Evolutionary conservation across 805 yeast genomes (phyloP), one percentile per base, ranked within the genome.

Genomic region (Candida coleopterorum): DNA sequence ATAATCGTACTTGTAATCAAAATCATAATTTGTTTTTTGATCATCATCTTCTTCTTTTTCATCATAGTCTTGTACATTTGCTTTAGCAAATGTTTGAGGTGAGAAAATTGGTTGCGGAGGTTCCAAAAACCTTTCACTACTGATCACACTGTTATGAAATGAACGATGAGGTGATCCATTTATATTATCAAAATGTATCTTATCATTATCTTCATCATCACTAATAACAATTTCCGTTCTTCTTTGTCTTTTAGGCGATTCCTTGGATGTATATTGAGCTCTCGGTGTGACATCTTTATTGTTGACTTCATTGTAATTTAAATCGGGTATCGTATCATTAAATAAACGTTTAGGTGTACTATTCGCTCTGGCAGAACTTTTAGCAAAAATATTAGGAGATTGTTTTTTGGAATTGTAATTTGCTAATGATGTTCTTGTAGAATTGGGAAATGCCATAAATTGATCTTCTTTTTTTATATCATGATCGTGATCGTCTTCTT

Each of bases 71-170:
- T 22, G 35, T 2, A 10, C 28, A 29, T 24, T 43, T 34, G 83
- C 83, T 35, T 77, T 81, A 2, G 81, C 81, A 56, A 68, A 79
- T 2, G 81, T 77, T 34, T 72, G 72, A 9, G 78, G 79, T 17
- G 75, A 77, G 54, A 75, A 80, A 34, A 75, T 75, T 36, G 84
- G 85, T 48, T 73, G 75, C n/a, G 82, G 85, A 4, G 77, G 77
- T 23, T 76, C 78, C 23, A 79, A 53, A 29, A 76, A 68, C 31
- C 81, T 58, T 49, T 52, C 76, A n/a, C 77, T 69, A 40, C 61
- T 61, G 24, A 53, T 48, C 5, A 69, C 59, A 37, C 61, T 55
- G 45, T 49, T n/a, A 43, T 53, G 25, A 64, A 53, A 44, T 2
- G 45, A 39, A 18, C 58, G 44, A 20, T 58, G 51, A 10, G 74